phyloP scores from a whole-genome alignment of 306 rosid species.

The Malus domestica region ASM211411v1 NC_041795.1:19578501-19579000 shows the following conservation, averaged over 20 bases:
- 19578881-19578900: slow-evolving; percentile 2
- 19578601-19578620: slow-evolving; percentile 49
- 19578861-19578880: neutral
- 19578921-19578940: neutral
- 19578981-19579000: no score
- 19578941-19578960: no score
- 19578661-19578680: slow-evolving; percentile 36
- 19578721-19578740: slow-evolving; percentile 17
- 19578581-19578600: slow-evolving; percentile 42
- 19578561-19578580: slow-evolving; percentile 77
- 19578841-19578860: slow-evolving; percentile 12
- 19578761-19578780: neutral
- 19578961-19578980: neutral
- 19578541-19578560: slow-evolving; percentile 29
- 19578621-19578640: slow-evolving; percentile 28
- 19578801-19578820: slow-evolving; percentile 22
- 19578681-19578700: slow-evolving; percentile 18
- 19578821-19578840: neutral
- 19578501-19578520: slow-evolving; percentile 38
- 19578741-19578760: slow-evolving; percentile 19
- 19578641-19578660: slow-evolving; percentile 14
- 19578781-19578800: neutral
- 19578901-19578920: neutral
- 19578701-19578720: slow-evolving; percentile 33
- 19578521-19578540: slow-evolving; percentile 43